phyloP scores from a whole-genome alignment of 208 protist species.

The Acanthamoeba divionensis region DNA sequence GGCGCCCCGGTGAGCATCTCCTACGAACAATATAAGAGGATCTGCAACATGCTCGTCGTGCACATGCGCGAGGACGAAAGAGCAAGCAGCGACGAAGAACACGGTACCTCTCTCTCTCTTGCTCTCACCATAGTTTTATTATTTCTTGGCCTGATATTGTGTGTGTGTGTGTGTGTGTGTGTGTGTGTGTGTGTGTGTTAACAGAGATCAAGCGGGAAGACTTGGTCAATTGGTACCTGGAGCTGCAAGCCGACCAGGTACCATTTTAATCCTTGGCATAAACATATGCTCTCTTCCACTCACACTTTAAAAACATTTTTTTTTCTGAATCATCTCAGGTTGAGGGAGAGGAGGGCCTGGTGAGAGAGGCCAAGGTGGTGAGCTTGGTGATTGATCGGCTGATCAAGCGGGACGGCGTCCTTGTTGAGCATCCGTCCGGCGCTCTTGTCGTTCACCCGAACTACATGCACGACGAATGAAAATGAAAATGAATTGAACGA shows the following conservation, averaged over 20 bases:
- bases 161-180: no score
- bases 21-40: constrained; percentile 52
- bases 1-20: constrained; percentile 13
- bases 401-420: constrained; percentile 26
- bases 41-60: constrained; percentile 27
- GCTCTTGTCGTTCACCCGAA: neutral
- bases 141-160: no score
- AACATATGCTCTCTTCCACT: no score
- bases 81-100: neutral
- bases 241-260: constrained; percentile 9
- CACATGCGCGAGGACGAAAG: neutral
- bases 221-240: constrained; percentile 63
- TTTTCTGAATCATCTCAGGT: no score
- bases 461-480: neutral
- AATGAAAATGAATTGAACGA: no score
- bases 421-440: neutral
- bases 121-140: neutral
- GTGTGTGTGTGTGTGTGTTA: no score
- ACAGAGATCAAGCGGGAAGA: constrained; percentile 11
- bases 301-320: no score
- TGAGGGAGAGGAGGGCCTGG: constrained; percentile 37
- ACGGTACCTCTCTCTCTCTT: neutral
- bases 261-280: no score
- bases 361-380: neutral
- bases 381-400: neutral